Percentiles rank a stretch among this genome's conserved stretches.
Evolutionary conservation across 106 monocot species (phyloP).

Genomic region (Dendrobium officinale): DNA sequence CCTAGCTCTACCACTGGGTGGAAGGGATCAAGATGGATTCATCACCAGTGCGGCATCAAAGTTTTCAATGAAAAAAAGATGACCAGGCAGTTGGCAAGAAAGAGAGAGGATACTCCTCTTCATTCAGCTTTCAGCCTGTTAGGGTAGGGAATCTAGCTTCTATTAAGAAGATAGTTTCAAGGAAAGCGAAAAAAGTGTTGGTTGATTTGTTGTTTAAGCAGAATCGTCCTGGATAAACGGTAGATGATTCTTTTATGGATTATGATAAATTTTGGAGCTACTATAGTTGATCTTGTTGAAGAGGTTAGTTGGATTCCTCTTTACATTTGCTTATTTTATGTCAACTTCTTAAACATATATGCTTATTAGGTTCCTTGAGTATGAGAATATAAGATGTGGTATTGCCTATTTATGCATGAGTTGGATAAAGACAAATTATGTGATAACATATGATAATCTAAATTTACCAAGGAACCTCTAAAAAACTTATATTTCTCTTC

Average conservation of each 20-base stretch:
- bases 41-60: no score
- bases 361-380: neutral
- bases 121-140: no score
- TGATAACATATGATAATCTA: neutral
- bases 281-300: slow-evolving; percentile 69
- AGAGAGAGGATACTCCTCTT: no score
- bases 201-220: no score
- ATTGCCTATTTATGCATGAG: neutral
- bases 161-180: no score
- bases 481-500: neutral
- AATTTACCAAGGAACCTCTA: neutral
- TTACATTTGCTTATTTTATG: neutral
- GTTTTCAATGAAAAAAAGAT: no score
- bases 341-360: neutral
- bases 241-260: slow-evolving; percentile 71
- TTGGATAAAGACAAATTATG: neutral
- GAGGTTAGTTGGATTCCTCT: slow-evolving; percentile 38
- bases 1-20: no score
- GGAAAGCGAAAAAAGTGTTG: no score
- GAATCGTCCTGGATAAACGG: slow-evolving; percentile 1
- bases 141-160: no score
- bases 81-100: no score
- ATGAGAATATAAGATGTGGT: neutral
- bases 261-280: slow-evolving; percentile 55
- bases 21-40: no score